Percentiles rank a stretch among this genome's conserved stretches.
phyloP scores from a whole-genome alignment of 1,139 yeast species.

The Candida mesenterica region DNA sequence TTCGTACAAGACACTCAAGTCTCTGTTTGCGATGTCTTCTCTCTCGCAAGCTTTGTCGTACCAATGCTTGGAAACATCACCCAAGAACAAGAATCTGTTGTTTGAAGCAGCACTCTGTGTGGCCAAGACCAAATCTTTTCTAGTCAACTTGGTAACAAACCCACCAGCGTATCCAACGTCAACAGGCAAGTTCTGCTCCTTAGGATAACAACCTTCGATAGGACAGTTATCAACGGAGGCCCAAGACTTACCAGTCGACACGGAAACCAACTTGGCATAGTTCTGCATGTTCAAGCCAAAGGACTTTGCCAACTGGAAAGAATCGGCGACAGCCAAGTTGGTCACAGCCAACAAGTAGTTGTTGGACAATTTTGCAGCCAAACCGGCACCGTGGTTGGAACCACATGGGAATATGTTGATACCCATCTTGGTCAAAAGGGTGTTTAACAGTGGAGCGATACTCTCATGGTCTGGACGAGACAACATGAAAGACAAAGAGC shows the following conservation, averaged over 20 bases:
- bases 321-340: conserved; percentile 60
- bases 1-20: conserved; percentile 47
- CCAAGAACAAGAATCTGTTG: conserved; percentile 39
- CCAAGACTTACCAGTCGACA: conserved; percentile 63
- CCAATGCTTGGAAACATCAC: conserved; percentile 43
- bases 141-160: conserved; percentile 52
- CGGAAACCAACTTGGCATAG: conserved; percentile 53
- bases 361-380: conserved; percentile 60
- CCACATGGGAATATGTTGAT: conserved; percentile 56
- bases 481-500: conserved; percentile 57
- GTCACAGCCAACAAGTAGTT: conserved; percentile 58
- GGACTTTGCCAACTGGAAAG: conserved; percentile 56
- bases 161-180: conserved; percentile 53
- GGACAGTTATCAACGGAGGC: conserved; percentile 62
- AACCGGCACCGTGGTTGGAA: conserved; percentile 49
- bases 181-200: conserved; percentile 43
- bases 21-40: conserved; percentile 41
- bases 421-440: conserved; percentile 50
- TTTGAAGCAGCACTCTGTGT: conserved; percentile 43
- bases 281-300: conserved; percentile 50
- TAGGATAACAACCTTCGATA: conserved; percentile 50
- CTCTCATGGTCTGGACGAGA: conserved; percentile 34
- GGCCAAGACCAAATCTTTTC: conserved; percentile 58
- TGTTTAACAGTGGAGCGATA: conserved; percentile 26
- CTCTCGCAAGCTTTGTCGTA: conserved; percentile 47